Evolutionary conservation across 116 monocot genomes (phyloP).

Genomic region (Cymodocea nodosa): DNA sequence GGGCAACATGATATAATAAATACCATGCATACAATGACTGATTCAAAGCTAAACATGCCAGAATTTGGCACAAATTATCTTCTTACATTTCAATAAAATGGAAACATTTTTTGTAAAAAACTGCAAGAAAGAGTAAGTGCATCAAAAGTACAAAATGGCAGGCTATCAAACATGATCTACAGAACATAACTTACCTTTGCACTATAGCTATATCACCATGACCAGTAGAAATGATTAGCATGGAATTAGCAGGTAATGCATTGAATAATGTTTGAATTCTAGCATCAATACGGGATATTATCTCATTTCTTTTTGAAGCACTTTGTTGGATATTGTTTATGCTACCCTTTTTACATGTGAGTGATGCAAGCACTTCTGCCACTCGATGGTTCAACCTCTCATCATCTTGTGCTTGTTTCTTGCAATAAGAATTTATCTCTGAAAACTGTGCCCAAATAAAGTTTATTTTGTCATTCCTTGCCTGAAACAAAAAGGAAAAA

Average conservation of each 20-base stretch:
- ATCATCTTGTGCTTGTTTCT: conserved; percentile 45
- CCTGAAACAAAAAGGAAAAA: conserved; percentile 23
- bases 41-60: too few relatives aligned
- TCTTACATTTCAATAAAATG: too few relatives aligned
- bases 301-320: conserved; percentile 39
- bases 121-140: not conserved
- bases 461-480: conserved; percentile 59
- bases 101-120: too few relatives aligned
- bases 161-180: not conserved
- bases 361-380: conserved; percentile 48
- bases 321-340: conserved; percentile 4
- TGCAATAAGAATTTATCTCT: conserved; percentile 49
- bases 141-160: not conserved
- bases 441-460: conserved; percentile 95
- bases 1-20: too few relatives aligned
- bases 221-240: conserved; percentile 69
- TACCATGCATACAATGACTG: too few relatives aligned
- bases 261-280: conserved; percentile 53
- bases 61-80: too few relatives aligned
- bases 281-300: conserved; percentile 33
- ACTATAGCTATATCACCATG: conserved; percentile 92
- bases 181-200: conserved; percentile 44
- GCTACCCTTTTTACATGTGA: conserved; percentile 37
- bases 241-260: conserved; percentile 60
- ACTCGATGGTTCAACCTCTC: conserved; percentile 39